phyloP scores from a whole-genome alignment of 495 filamentous ascomycete species.

The Paragyromitra xinjiangensis region DNA sequence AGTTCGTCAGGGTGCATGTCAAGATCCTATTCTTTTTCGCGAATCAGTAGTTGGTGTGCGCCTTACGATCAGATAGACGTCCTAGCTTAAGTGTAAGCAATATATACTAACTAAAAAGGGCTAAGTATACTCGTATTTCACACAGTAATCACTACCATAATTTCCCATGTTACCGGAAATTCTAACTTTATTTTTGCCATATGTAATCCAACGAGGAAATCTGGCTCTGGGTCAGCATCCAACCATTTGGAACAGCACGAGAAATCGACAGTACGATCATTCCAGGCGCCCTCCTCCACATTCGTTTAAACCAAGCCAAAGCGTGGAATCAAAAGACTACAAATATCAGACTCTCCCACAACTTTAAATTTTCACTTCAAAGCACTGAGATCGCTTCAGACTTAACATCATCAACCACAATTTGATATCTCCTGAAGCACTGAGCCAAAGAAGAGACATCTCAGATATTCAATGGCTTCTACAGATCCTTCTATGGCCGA shows the following conservation, averaged over 20 bases:
- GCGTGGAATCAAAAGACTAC: constrained; percentile 1
- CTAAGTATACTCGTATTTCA: neutral
- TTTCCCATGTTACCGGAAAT: neutral
- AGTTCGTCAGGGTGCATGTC: neutral
- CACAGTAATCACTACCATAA: constrained; percentile 1
- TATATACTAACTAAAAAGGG: neutral
- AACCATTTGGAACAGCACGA: neutral
- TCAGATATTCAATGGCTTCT: constrained; percentile 11
- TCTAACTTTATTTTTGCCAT: constrained; percentile 1
- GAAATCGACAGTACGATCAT: neutral
- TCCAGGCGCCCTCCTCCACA: neutral
- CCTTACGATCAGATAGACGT: neutral
- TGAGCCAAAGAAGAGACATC: neutral
- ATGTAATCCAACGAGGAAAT: neutral
- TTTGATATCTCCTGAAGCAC: neutral
- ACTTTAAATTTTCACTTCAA: constrained; percentile 1
- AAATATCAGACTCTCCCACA: constrained; percentile 30
- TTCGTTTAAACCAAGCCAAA: neutral
- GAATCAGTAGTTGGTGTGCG: neutral
- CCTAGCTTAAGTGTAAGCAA: neutral
- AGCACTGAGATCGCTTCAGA: neutral
- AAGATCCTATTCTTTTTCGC: neutral
- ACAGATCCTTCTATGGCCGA: constrained; percentile 13
- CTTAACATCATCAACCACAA: neutral
- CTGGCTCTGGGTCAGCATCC: constrained; percentile 1